Evolutionary conservation across 176 grass and related monocot species (phyloP).

Genomic region (Musa troglodytarum): DNA sequence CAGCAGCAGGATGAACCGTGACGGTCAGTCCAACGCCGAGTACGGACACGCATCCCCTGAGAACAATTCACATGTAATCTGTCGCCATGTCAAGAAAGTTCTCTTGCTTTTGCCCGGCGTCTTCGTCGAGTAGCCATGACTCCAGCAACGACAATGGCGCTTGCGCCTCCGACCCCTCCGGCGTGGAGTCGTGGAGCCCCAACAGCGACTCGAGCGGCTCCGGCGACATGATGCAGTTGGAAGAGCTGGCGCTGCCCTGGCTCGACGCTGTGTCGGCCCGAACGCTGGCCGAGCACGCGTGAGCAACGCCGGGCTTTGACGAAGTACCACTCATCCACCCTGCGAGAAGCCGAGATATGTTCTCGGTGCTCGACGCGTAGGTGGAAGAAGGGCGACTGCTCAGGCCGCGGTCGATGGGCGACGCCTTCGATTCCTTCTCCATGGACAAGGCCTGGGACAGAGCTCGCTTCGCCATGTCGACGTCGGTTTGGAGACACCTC

Average conservation of each 20-base stretch:
- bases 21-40: no score
- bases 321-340: background rate
- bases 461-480: conserved; percentile 10
- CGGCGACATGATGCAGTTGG: background rate
- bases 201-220: background rate
- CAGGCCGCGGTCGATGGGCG: background rate
- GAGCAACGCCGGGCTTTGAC: background rate
- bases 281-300: no score
- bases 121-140: conserved; percentile 4
- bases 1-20: no score
- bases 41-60: no score
- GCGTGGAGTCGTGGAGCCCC: background rate
- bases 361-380: conserved; percentile 12
- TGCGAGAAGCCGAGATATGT: conserved; percentile 7
- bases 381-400: background rate
- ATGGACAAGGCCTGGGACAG: background rate
- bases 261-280: background rate
- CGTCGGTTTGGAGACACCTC: conserved; percentile 4
- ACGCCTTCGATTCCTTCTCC: background rate
- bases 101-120: background rate
- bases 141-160: background rate
- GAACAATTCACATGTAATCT: background rate
- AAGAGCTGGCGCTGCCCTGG: conserved; percentile 2
- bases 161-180: background rate
- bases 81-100: background rate